phyloP scores from a whole-genome alignment of 2,329 filamentous ascomycete genomes.

The Exophiala viscosa region DNA sequence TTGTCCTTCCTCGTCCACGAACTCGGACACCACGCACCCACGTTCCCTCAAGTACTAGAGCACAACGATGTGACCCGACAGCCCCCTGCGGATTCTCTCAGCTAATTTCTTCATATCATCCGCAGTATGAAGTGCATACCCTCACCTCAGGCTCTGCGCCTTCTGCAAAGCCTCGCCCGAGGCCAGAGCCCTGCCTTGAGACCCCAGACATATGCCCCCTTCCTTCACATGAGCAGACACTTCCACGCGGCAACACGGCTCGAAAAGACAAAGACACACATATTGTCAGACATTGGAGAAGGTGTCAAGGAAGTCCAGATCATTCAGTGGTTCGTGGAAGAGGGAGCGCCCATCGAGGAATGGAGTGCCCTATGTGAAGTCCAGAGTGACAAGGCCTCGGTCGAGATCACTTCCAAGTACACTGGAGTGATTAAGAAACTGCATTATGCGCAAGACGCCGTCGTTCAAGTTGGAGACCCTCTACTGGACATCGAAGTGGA shows the following conservation, averaged over 20 bases:
- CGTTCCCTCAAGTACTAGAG: too few species aligned
- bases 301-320: slow-evolving; percentile 98
- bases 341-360: slow-evolving; percentile 91
- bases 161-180: slow-evolving; percentile 11
- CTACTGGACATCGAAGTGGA: slow-evolving; percentile 30
- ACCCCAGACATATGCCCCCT: slow-evolving; percentile 16
- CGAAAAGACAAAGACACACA: slow-evolving; percentile 25
- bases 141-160: slow-evolving; percentile 20
- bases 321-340: slow-evolving; percentile 99
- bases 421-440: slow-evolving; percentile 94
- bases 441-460: slow-evolving; percentile 92
- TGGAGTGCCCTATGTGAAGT: slow-evolving; percentile 98
- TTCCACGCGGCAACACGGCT: slow-evolving; percentile 22
- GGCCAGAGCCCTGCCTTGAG: neutral
- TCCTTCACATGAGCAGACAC: slow-evolving; percentile 14
- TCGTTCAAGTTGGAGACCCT: slow-evolving; percentile 74
- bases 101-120: neutral
- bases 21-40: too few species aligned
- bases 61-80: too few species aligned
- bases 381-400: slow-evolving; percentile 89
- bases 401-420: slow-evolving; percentile 92
- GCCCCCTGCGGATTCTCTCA: too few species aligned
- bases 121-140: slow-evolving; percentile 19
- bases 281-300: slow-evolving; percentile 38
- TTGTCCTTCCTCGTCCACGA: too few species aligned